Conservation (phyloP, 306 rosid species). For the Acacia melanoxylon region DNA sequence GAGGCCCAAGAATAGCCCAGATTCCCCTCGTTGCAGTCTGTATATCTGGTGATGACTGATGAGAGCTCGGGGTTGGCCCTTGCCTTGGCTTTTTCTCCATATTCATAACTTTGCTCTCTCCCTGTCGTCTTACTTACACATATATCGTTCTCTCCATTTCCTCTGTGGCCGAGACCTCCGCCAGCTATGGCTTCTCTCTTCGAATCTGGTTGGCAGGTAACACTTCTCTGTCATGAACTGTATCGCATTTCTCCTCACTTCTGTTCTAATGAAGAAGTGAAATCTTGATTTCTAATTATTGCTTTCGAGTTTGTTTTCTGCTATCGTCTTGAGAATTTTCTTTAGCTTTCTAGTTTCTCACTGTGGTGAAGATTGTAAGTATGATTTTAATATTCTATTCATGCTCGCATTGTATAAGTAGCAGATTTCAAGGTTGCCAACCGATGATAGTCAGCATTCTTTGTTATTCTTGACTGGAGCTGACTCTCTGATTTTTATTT, state of each 20-base stretch:
- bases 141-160: neutral
- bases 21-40: neutral
- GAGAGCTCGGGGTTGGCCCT: neutral
- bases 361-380: neutral
- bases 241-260: neutral
- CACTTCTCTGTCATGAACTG: neutral
- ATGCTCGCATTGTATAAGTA: neutral
- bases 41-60: neutral
- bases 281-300: neutral
- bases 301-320: neutral
- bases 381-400: neutral
- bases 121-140: neutral
- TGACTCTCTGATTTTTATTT: neutral
- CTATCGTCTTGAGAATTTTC: neutral
- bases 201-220: constrained; percentile 85
- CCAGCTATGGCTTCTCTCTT: constrained; percentile 55
- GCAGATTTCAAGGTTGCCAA: neutral
- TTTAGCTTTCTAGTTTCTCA: neutral
- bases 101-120: neutral
- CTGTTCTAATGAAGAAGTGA: neutral
- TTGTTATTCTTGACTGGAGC: neutral
- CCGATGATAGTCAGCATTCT: neutral
- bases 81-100: neutral
- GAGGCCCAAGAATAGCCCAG: constrained; percentile 15
- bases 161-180: neutral